Base-by-base conservation (phyloP, 345 rosid genomes). In the Hypericum perforatum region DNA sequence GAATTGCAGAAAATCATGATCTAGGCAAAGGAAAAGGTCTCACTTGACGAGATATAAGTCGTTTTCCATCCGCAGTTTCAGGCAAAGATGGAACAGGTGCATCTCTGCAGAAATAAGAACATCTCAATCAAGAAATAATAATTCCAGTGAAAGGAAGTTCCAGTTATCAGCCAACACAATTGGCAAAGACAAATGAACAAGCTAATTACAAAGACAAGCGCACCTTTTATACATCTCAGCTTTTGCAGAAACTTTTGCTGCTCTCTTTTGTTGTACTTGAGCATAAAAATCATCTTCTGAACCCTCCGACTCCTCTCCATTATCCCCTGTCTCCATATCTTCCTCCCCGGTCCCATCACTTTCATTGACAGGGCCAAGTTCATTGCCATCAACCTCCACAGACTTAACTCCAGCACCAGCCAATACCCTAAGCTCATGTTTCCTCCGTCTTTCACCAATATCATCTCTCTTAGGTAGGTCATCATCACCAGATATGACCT, bases 371-470 rank as follows among this genome's bases (percentile, higher is more conserved):
- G 9, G 53, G 44, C 29, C 72, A 10, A 52, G 58, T 52, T 74
- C 78, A 38, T 62, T 66, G 39, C 45, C 71, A 64, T 41, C 74
- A 51, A 76, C 91, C 68, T 77, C 86, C 58, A 74, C 81, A 22
- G 87, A 70, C 63, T 52, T 66, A 51, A 91, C 66, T 67, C 92
- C 91, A 63, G 96, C 95, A 57, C 76, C 77, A 41, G 89, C 82
- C 69, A 91, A 71, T 52, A 87, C 89, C 70, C 78, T 74, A 29
- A 87, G 79, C 70, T 91, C 98, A 63, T 77, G 78, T 61, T 82
- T 84, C 73, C 89, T 81, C 67, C 96, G 81, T 66, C 96, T 76
- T 71, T 87, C 96, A 62, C 98, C 98, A 60, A 91, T 82, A 64
- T 90, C 96, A 74, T 90, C 97, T 58, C 97, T 72, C 73, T 50